A percentile compares a stretch with the other conserved stretches of the same genome.
Evolutionary conservation across 257 asterid genomes (phyloP).

Genomic region (Orobanche coerulescens): DNA sequence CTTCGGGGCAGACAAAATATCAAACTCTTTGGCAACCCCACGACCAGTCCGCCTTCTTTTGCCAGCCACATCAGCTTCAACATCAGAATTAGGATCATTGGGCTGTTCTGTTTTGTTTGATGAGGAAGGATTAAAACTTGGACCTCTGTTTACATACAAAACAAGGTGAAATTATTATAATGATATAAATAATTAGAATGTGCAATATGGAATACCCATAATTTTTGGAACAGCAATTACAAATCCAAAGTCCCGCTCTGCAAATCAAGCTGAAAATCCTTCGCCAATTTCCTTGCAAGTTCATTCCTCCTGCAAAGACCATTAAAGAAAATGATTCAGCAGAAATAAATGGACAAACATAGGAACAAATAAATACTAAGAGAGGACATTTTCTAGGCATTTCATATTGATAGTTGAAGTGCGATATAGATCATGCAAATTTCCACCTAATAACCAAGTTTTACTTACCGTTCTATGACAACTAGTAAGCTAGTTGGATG

Average conservation of each 20-base stretch:
- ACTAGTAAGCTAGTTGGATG: conserved; percentile 82
- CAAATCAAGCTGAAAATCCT: conserved; percentile 81
- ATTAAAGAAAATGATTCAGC: conserved; percentile 13
- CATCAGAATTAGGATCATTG: conserved; percentile 68
- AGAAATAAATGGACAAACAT: conserved; percentile 5
- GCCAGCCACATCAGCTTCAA: conserved; percentile 63
- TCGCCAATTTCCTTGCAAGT: conserved; percentile 64
- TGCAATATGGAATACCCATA: background rate
- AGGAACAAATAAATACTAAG: background rate
- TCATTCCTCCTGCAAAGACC: conserved; percentile 69
- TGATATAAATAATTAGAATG: background rate
- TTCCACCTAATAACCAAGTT: conserved; percentile 6
- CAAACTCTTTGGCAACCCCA: conserved; percentile 51
- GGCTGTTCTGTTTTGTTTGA: conserved; percentile 62
- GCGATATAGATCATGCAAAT: background rate
- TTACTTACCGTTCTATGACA: conserved; percentile 73
- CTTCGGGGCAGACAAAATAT: conserved; percentile 67
- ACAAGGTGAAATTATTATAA: conserved; percentile 15
- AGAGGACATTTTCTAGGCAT: conserved; percentile 6
- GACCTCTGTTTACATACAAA: conserved; percentile 58
- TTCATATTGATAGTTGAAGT: background rate
- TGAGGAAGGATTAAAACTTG: conserved; percentile 53
- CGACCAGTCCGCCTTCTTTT: conserved; percentile 64
- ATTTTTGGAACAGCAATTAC: conserved; percentile 37
- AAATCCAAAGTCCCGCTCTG: conserved; percentile 81